Percentiles rank a stretch among this genome's conserved stretches.
Conservation (phyloP, 306 rosid species). For the Mimosa pudica region DNA sequence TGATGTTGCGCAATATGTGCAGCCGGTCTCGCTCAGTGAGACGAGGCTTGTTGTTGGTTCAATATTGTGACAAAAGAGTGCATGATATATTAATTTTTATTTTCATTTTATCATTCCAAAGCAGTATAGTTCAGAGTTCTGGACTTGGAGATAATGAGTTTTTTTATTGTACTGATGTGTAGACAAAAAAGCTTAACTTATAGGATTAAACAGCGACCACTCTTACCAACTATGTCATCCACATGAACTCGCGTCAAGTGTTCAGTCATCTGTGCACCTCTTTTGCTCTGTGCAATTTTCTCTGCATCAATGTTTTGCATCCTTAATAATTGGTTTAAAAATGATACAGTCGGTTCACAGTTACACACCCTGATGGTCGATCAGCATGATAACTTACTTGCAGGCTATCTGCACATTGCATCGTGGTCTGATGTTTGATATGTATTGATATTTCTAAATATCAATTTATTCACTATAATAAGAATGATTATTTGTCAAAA, state of each 20-base stretch:
- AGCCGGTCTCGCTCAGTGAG: neutral
- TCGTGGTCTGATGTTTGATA: neutral
- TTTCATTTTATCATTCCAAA: neutral
- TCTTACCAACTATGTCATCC: too few relatives aligned
- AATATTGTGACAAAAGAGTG: neutral
- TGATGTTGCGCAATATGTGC: neutral
- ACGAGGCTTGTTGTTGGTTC: neutral
- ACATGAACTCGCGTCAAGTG: neutral
- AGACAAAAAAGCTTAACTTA: neutral
- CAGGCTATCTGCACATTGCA: neutral
- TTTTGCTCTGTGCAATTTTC: neutral
- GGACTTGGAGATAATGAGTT: too few relatives aligned
- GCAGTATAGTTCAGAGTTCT: too few relatives aligned
- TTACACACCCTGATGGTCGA: neutral
- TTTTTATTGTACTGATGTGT: neutral
- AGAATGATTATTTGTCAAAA: slow-evolving; percentile 4
- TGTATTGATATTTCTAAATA: slow-evolving; percentile 7
- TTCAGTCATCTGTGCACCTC: neutral
- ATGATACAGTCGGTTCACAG: neutral
- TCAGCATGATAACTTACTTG: neutral
- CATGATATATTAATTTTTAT: neutral
- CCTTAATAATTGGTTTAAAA: neutral
- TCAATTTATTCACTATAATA: neutral
- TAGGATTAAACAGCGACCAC: neutral
- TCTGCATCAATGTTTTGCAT: neutral